Percentiles rank a stretch among this genome's conserved stretches.
These are phyloP conservation scores for Bipolaris oryzae DNA, from an alignment of 2,329 filamentous ascomycete species.

Conservation along the genomic window DNA sequence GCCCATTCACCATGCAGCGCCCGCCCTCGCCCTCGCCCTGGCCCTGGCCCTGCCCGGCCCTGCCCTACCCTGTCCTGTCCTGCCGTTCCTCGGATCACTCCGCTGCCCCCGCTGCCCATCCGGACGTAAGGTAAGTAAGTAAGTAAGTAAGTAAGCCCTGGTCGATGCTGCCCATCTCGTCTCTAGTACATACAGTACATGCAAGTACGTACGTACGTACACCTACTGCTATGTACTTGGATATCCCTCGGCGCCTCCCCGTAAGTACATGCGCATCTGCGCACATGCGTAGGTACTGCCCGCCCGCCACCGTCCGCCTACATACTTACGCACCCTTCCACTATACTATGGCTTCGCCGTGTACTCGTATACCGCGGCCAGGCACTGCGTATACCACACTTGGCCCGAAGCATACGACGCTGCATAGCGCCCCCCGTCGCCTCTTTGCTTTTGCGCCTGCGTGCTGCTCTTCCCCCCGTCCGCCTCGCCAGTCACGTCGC, in stretches of 20 bases:
- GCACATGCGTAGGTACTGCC: too few relatives aligned
- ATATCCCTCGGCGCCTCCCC: too few relatives aligned
- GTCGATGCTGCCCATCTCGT: too few relatives aligned
- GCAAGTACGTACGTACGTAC: too few relatives aligned
- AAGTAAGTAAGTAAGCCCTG: too few relatives aligned
- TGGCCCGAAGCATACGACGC: background rate
- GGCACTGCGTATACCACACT: background rate
- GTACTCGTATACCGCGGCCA: background rate
- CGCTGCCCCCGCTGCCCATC: constrained; percentile 8
- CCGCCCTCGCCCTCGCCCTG: constrained; percentile 3
- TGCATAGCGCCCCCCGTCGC: background rate
- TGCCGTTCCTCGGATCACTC: constrained; percentile 10
- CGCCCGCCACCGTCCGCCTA: too few relatives aligned
- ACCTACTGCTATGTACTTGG: too few relatives aligned
- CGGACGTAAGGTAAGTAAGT: too few relatives aligned
- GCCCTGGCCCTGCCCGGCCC: constrained; percentile 7
- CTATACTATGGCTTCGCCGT: too few relatives aligned
- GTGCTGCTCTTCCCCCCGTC: background rate
- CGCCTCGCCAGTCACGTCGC: background rate
- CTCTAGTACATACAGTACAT: too few relatives aligned
- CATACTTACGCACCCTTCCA: too few relatives aligned
- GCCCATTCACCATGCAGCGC: constrained; percentile 32
- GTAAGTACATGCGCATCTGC: too few relatives aligned
- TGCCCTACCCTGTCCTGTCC: constrained; percentile 2
- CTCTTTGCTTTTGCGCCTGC: constrained; percentile 5